Conservation (phyloP, 805 yeast genomes). For the Kazachstania taianensis region DNA sequence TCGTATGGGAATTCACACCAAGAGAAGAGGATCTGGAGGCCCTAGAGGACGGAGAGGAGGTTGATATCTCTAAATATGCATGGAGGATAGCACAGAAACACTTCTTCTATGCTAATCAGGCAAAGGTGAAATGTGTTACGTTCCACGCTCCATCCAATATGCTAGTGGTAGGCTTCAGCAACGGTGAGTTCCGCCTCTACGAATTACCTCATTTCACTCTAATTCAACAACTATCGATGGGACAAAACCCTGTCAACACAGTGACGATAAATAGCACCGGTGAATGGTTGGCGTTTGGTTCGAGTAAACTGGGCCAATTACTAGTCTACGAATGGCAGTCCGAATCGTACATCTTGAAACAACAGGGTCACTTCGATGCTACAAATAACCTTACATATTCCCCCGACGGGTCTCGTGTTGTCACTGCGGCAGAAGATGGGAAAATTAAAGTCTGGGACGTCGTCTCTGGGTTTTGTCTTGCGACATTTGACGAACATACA, state of each 20-base stretch:
- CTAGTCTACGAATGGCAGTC: constrained; percentile 98
- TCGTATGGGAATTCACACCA: constrained; percentile 79
- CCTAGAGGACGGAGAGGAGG: constrained; percentile 33
- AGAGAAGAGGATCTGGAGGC: constrained; percentile 41
- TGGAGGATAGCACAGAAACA: constrained; percentile 82
- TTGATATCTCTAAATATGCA: constrained; percentile 35
- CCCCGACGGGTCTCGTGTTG: constrained; percentile 87
- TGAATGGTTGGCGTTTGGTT: constrained; percentile 96
- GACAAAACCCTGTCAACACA: constrained; percentile 79
- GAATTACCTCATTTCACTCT: constrained; percentile 74
- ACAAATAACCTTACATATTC: constrained; percentile 78
- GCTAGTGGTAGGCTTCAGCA: constrained; percentile 78
- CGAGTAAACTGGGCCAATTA: constrained; percentile 81
- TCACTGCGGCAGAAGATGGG: constrained; percentile 95
- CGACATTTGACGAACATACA: constrained; percentile 84
- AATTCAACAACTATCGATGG: constrained; percentile 83
- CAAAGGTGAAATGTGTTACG: constrained; percentile 68
- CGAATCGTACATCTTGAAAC: constrained; percentile 87
- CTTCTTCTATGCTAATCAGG: constrained; percentile 52
- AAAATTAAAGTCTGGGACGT: constrained; percentile 96
- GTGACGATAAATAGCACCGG: constrained; percentile 75
- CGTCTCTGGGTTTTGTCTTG: constrained; percentile 81
- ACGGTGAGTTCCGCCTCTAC: constrained; percentile 85
- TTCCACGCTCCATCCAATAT: constrained; percentile 67
- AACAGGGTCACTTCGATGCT: constrained; percentile 94